Conservation (phyloP, 768 basidiomycete species). For the Grammothele lineata region DNA sequence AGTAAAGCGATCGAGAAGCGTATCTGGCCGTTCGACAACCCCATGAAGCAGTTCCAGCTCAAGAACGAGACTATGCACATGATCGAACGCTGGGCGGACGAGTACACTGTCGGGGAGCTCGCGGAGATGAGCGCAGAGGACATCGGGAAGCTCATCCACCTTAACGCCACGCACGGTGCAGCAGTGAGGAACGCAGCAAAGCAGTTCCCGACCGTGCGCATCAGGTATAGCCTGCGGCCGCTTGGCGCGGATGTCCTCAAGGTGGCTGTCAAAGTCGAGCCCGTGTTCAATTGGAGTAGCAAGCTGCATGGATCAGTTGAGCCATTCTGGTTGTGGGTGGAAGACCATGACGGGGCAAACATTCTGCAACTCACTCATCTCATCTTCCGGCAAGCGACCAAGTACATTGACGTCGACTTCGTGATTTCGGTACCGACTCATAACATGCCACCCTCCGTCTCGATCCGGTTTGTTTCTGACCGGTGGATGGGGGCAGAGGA, state of each 20-base stretch:
- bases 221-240: conserved; percentile 72
- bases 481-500: conserved; percentile 92
- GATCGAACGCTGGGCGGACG: conserved; percentile 76
- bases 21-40: conserved; percentile 94
- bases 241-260: conserved; percentile 81
- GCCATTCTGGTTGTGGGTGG: conserved; percentile 95
- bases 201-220: conserved; percentile 73
- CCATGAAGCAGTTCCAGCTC: conserved; percentile 75
- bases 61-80: conserved; percentile 75
- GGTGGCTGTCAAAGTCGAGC: conserved; percentile 58
- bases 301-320: conserved; percentile 73
- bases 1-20: conserved; percentile 92
- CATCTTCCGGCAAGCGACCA: conserved; percentile 63
- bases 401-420: conserved; percentile 64
- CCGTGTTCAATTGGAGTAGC: conserved; percentile 75
- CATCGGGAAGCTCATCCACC: conserved; percentile 74
- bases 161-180: conserved; percentile 81
- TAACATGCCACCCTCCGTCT: conserved; percentile 58
- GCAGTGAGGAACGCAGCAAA: conserved; percentile 77
- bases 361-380: conserved; percentile 81
- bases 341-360: conserved; percentile 74
- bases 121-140: conserved; percentile 60
- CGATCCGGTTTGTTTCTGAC: conserved; percentile 81
- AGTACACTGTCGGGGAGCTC: conserved; percentile 71
- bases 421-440: conserved; percentile 67